Evolutionary conservation across 768 basidiomycete species (phyloP).

Genomic region (Suillus fuscotomentosus): DNA sequence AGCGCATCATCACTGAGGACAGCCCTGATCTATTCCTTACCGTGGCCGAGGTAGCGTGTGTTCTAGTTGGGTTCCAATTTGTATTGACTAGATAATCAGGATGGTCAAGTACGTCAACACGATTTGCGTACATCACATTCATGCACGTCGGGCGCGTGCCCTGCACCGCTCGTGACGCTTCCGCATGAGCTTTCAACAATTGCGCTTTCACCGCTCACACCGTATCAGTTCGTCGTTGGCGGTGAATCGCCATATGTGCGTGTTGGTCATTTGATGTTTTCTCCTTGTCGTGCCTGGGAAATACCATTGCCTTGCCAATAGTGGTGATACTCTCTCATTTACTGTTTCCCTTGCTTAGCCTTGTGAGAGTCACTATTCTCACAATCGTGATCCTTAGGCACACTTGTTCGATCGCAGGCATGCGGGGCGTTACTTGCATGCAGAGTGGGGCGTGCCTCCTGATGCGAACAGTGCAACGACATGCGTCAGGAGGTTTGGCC

Average conservation of each 20-base stretch:
- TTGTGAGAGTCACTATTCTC: constrained; percentile 5
- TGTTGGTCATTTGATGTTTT: constrained; percentile 12
- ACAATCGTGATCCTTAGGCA: constrained; percentile 11
- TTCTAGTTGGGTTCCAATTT: constrained; percentile 13
- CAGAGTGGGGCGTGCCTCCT: constrained; percentile 69
- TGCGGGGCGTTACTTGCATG: constrained; percentile 53
- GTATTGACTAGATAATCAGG: constrained; percentile 43
- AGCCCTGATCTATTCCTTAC: constrained; percentile 76
- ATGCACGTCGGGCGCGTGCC: constrained; percentile 60
- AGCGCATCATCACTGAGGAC: constrained; percentile 77
- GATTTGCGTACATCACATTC: constrained; percentile 70
- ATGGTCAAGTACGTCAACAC: constrained; percentile 86
- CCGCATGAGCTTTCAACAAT: constrained; percentile 69
- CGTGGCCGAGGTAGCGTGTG: constrained; percentile 63
- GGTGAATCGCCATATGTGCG: constrained; percentile 77
- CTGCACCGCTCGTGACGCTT: constrained; percentile 67
- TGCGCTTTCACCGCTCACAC: constrained; percentile 73
- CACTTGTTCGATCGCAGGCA: constrained; percentile 79
- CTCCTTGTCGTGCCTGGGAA: background rate
- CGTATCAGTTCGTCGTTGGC: constrained; percentile 83
- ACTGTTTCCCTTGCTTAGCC: background rate
- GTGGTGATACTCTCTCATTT: background rate
- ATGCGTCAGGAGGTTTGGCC: constrained; percentile 81
- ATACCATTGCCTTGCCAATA: background rate
- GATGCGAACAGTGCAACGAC: constrained; percentile 54